Percentiles rank a stretch among this genome's conserved stretches.
Conservation (phyloP, 352 stramenopile species). For the Lagenidium sp. region DNA sequence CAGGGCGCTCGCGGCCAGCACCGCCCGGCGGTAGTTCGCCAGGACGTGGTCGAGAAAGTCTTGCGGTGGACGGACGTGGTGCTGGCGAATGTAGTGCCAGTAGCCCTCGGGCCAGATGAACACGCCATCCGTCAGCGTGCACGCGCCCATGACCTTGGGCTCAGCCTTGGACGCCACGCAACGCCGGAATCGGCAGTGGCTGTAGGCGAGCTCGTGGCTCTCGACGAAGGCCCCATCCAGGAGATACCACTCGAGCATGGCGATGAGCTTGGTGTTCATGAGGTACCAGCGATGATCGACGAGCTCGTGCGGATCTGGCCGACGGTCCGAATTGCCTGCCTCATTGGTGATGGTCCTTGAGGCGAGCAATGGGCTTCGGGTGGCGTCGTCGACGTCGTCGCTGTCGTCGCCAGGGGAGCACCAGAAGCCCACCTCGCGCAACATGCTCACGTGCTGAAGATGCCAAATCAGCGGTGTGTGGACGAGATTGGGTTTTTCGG, state of each 20-base stretch:
- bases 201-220: conserved; percentile 76
- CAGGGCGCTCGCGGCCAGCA: conserved; percentile 17
- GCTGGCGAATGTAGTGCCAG: conserved; percentile 56
- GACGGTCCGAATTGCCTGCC: too few relatives aligned
- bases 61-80: conserved; percentile 53
- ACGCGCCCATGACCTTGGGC: conserved; percentile 54
- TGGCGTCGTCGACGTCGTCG: too few relatives aligned
- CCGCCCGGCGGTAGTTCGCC: conserved; percentile 19
- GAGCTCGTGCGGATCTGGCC: conserved; percentile 33
- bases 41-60: conserved; percentile 50
- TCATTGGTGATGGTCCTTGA: too few relatives aligned
- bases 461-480: too few relatives aligned
- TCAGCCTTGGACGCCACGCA: conserved; percentile 26
- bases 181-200: conserved; percentile 57
- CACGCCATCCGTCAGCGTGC: conserved; percentile 63
- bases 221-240: conserved; percentile 48
- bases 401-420: too few relatives aligned
- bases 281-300: conserved; percentile 45
- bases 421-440: background rate
- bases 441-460: too few relatives aligned
- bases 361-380: too few relatives aligned
- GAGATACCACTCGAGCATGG: conserved; percentile 50
- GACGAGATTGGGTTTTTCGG: too few relatives aligned
- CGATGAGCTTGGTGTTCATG: conserved; percentile 11
- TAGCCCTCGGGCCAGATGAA: conserved; percentile 77